Evolutionary conservation across 176 grass and related monocot species (phyloP), one percentile per base, ranked within the genome.

Genomic region (Cenchrus americanus): DNA sequence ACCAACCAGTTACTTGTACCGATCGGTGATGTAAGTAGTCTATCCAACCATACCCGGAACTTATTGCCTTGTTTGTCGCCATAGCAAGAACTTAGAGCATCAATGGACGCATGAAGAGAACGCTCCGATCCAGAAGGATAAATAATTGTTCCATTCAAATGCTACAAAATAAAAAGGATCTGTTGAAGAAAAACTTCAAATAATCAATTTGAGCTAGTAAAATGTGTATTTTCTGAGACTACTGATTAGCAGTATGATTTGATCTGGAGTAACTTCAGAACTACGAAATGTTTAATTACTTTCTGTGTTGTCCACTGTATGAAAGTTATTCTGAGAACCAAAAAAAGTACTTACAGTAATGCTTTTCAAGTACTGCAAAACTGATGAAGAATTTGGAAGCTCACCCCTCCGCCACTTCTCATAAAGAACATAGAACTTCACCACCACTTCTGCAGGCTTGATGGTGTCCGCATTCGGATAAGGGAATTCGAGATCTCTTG

Each of bases 11-110:
- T 83, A 85, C 67, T 85, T 76, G 85, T 80, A 50, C 87, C 82
- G 66, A 92, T 89, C 8, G 83, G 71, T 62, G 85, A 92, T 83
- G 90, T 73, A 74, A 89, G 64, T 85, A 95, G 58, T 82, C 89
- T 95, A 69, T 98, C 96, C 73, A 98, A 74, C 96, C 96, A 98
- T 52, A 84, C 65, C 30, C 80, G 78, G 85, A 95, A 98, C 10
- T n/a, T 74, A 17, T 52, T 87, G 7, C 83, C 85, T 89, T 91
- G 75, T 86, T 92, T 93, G 86, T 95, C 93, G 43, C 91, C 83
- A 49, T 94, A 91, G 68, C 77, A 90, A 75, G 85, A 76, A 58
- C 84, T 73, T 68, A 98, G 44, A 44, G 77, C 67, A 57, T 91
- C 85, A 77, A 98, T 62, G 48, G 76, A 90, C 69, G 80, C 62